These are phyloP conservation scores for Amphicarpaea edgeworthii DNA, from an alignment of 306 rosid genomes.

Conservation along the genomic window DNA sequence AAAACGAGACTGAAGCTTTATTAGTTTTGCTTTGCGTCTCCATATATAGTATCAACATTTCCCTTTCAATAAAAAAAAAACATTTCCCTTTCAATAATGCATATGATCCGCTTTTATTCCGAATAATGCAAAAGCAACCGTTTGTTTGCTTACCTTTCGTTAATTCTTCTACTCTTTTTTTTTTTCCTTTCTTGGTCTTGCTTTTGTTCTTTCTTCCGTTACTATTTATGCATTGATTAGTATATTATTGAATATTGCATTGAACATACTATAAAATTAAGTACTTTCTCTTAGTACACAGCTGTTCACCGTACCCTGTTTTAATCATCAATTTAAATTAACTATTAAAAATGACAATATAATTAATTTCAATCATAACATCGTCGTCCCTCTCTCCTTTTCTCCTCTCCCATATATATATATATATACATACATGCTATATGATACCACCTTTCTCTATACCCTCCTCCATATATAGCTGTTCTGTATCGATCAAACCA, in stretches of 20 bases:
- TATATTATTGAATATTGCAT: no score
- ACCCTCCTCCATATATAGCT: neutral
- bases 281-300: neutral
- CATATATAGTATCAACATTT: neutral
- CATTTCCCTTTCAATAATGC: no score
- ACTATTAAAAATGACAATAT: neutral
- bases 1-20: neutral
- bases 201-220: neutral
- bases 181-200: neutral
- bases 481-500: neutral
- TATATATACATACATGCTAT: neutral
- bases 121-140: neutral
- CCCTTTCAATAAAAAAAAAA: no score
- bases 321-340: slow-evolving; percentile 39
- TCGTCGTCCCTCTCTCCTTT: neutral
- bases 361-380: neutral
- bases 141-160: neutral
- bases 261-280: no score
- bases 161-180: neutral
- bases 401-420: slow-evolving; percentile 1
- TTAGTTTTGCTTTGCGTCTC: no score
- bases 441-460: slow-evolving; percentile 14
- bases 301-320: slow-evolving; percentile 22
- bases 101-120: no score
- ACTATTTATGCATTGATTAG: neutral